A percentile compares a stretch with the other conserved stretches of the same genome.
Evolutionary conservation across 2,329 filamentous ascomycete genomes (phyloP).

Genomic region (Trichophyton verrucosum): DNA sequence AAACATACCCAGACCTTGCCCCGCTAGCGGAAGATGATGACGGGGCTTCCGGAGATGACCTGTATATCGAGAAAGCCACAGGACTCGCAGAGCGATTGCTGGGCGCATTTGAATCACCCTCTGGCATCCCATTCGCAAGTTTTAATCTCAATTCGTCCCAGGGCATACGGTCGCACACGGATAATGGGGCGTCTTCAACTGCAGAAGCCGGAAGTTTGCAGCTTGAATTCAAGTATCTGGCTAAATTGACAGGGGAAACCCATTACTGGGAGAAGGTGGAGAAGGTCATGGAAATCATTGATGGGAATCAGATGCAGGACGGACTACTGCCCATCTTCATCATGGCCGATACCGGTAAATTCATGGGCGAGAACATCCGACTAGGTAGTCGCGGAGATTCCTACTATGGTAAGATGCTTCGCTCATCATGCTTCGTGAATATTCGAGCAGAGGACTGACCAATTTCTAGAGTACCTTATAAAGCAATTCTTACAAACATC

Average conservation of each 20-base stretch:
- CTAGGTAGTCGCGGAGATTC: constrained; percentile 90
- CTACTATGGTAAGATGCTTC: constrained; percentile 53
- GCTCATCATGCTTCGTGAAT: not conserved
- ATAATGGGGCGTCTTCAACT: constrained; percentile 80
- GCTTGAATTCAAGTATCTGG: constrained; percentile 92
- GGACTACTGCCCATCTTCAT: constrained; percentile 89
- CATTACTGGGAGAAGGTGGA: constrained; percentile 88
- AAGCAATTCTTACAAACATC: constrained; percentile 96
- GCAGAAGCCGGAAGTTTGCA: constrained; percentile 87
- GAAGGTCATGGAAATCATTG: constrained; percentile 81
- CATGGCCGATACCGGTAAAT: constrained; percentile 63
- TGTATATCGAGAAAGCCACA: constrained; percentile 91
- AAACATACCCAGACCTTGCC: constrained; percentile 64
- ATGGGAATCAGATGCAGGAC: constrained; percentile 64
- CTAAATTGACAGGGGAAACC: constrained; percentile 84
- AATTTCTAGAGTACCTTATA: constrained; percentile 67
- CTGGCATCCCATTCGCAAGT: constrained; percentile 80
- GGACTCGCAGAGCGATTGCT: constrained; percentile 81
- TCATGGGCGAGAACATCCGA: constrained; percentile 74
- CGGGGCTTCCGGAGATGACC: constrained; percentile 65
- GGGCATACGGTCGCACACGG: constrained; percentile 69
- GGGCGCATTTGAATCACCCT: constrained; percentile 73
- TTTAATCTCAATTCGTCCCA: constrained; percentile 69
- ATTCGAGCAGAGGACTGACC: constrained; percentile 6
- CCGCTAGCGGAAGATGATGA: constrained; percentile 58